Evolutionary conservation across 2,329 filamentous ascomycete species (phyloP).

Genomic region (Ophiostoma pallidulum): DNA sequence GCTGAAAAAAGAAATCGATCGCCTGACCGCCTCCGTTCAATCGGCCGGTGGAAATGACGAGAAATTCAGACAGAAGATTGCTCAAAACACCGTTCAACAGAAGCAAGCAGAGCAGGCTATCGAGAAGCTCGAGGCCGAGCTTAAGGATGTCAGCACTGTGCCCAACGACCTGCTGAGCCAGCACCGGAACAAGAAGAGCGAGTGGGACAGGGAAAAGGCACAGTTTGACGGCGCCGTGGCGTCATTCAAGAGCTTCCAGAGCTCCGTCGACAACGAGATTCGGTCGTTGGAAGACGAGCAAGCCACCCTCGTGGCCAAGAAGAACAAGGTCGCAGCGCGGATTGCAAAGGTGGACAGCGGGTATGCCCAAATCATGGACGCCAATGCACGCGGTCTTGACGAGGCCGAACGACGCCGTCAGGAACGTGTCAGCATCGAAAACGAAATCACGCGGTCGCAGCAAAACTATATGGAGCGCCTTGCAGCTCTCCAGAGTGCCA

Average conservation of each 20-base stretch:
- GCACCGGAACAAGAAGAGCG: conserved; percentile 45
- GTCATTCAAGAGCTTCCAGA: conserved; percentile 48
- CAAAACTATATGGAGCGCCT: conserved; percentile 33
- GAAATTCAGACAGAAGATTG: conserved; percentile 63
- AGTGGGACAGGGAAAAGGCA: conserved; percentile 45
- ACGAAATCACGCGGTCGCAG: conserved; percentile 37
- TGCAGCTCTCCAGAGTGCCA: conserved; percentile 26
- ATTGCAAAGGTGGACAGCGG: conserved; percentile 66
- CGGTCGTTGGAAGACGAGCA: conserved; percentile 56
- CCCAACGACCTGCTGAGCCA: conserved; percentile 52
- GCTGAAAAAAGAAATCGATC: conserved; percentile 65
- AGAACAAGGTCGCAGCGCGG: conserved; percentile 62
- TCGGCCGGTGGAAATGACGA: conserved; percentile 67
- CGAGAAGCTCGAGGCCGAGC: conserved; percentile 40
- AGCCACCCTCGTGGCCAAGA: conserved; percentile 53
- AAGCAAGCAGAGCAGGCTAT: conserved; percentile 42
- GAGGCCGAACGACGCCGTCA: conserved; percentile 52
- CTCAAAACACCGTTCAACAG: conserved; percentile 66
- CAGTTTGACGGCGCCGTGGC: conserved; percentile 50
- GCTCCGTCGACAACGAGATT: conserved; percentile 52
- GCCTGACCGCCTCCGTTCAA: conserved; percentile 54
- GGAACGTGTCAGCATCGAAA: conserved; percentile 38
- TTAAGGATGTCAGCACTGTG: conserved; percentile 55
- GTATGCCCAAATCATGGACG: conserved; percentile 59
- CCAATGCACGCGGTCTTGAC: conserved; percentile 55